A percentile compares a stretch with the other conserved stretches of the same genome.
phyloP scores from a whole-genome alignment of 2,329 filamentous ascomycete species.

The Neopestalotiopsis sp. region DNA sequence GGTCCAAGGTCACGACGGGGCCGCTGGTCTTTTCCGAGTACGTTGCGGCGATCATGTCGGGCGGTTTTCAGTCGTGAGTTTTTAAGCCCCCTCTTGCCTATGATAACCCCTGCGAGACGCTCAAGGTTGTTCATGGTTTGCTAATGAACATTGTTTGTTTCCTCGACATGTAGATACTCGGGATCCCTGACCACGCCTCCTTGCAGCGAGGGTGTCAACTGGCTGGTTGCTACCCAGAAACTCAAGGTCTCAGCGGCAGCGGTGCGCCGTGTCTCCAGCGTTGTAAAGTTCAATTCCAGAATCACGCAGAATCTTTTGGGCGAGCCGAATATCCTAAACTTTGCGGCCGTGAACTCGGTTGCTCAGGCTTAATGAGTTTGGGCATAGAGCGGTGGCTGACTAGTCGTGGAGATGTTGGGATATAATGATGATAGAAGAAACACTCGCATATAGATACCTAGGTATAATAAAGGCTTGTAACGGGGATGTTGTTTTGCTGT shows the following conservation, averaged over 20 bases:
- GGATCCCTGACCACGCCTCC: slow-evolving; percentile 56
- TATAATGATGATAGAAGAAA: not conserved
- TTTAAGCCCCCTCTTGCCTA: too few relatives aligned
- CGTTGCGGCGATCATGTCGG: slow-evolving; percentile 39
- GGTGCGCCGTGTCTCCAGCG: slow-evolving; percentile 44
- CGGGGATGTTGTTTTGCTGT: not conserved
- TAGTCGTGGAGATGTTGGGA: too few relatives aligned
- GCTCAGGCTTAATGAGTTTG: not conserved
- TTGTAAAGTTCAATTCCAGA: slow-evolving; percentile 54
- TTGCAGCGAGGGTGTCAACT: slow-evolving; percentile 52
- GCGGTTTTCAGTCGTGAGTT: slow-evolving; percentile 43
- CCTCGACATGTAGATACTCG: slow-evolving; percentile 38
- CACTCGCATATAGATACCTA: not conserved
- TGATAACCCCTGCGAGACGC: too few relatives aligned
- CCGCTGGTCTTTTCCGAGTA: slow-evolving; percentile 50
- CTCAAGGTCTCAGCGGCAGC: slow-evolving; percentile 42
- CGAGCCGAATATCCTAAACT: slow-evolving; percentile 40
- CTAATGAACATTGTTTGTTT: not conserved
- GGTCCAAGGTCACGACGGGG: slow-evolving; percentile 43
- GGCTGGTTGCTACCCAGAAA: slow-evolving; percentile 51
- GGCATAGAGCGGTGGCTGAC: too few relatives aligned
- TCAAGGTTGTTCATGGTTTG: not conserved
- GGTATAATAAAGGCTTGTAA: not conserved
- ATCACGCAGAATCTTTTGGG: slow-evolving; percentile 49
- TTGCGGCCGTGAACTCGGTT: slow-evolving; percentile 3